A percentile compares a stretch with the other conserved stretches of the same genome.
phyloP scores from a whole-genome alignment of 257 asterid genomes.

The Datura wrightii region DNA sequence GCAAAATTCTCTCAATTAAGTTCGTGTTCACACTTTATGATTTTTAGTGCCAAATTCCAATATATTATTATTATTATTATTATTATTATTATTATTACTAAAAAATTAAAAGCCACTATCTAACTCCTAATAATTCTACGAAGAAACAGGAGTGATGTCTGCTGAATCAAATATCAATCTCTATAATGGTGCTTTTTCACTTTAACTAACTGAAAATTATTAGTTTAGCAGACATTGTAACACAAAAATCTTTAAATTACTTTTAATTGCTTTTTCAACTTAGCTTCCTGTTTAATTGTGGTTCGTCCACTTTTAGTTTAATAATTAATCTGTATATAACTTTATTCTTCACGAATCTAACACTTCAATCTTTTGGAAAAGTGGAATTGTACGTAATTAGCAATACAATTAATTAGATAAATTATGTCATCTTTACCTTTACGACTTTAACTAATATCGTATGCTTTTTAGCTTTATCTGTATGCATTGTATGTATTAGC shows the following conservation, averaged over 20 bases:
- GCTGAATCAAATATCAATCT: constrained; percentile 16
- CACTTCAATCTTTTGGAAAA: neutral
- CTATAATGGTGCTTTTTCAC: neutral
- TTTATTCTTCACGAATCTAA: constrained; percentile 16
- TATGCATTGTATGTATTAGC: neutral
- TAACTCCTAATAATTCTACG: neutral
- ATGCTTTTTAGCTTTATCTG: neutral
- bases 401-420: constrained; percentile 11
- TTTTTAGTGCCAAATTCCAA: neutral
- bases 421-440: constrained; percentile 21
- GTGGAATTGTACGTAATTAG: neutral
- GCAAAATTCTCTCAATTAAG: neutral
- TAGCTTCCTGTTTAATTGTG: neutral
- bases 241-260: neutral
- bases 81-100: neutral
- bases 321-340: neutral
- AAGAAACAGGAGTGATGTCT: neutral
- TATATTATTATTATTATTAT: too few relatives aligned
- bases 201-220: constrained; percentile 23
- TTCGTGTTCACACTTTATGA: neutral
- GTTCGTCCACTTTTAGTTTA: neutral
- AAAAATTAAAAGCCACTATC: neutral
- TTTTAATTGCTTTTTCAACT: neutral
- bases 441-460: neutral
- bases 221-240: neutral